A percentile compares a stretch with the other conserved stretches of the same genome.
These are phyloP conservation scores for Wickerhamiella kazuoi DNA, from an alignment of 805 yeast species.

Conservation along the genomic window DNA sequence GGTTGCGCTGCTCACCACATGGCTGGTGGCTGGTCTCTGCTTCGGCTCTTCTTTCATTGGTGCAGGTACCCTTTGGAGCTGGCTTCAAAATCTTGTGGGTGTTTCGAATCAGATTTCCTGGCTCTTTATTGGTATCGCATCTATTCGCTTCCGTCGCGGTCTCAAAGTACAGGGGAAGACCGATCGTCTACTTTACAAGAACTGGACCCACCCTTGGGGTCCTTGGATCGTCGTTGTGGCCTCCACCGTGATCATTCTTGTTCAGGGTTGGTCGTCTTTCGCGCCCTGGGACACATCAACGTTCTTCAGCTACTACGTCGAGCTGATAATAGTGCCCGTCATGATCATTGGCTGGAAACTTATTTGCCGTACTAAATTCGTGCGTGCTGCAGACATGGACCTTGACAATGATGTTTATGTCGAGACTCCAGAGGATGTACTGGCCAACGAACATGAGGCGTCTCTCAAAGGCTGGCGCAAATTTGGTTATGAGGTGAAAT, in stretches of 20 bases:
- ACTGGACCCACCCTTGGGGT: conserved; percentile 32
- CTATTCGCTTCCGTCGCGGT: conserved; percentile 36
- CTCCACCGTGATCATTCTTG: conserved; percentile 31
- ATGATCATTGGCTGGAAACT: conserved; percentile 43
- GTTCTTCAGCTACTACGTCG: conserved; percentile 52
- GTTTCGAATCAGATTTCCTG: conserved; percentile 49
- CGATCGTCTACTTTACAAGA: conserved; percentile 30
- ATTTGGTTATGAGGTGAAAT: conserved; percentile 18
- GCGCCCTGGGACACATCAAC: conserved; percentile 48
- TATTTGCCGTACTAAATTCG: conserved; percentile 43
- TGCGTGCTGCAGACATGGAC: conserved; percentile 53
- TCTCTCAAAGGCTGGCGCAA: conserved; percentile 29
- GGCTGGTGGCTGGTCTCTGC: conserved; percentile 39
- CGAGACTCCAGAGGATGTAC: conserved; percentile 31
- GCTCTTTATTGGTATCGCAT: conserved; percentile 38
- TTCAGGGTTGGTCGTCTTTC: conserved; percentile 49
- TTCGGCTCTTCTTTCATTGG: conserved; percentile 43
- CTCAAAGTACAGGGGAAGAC: conserved; percentile 26
- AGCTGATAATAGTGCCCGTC: conserved; percentile 34
- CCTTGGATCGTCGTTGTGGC: conserved; percentile 32
- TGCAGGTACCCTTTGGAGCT: conserved; percentile 33
- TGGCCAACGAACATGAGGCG: conserved; percentile 22
- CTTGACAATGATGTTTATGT: conserved; percentile 59
- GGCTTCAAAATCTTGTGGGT: conserved; percentile 41
- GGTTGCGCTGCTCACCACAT: conserved; percentile 31